phyloP scores from a whole-genome alignment of 768 basidiomycete species.

The Mycena crocata region DNA sequence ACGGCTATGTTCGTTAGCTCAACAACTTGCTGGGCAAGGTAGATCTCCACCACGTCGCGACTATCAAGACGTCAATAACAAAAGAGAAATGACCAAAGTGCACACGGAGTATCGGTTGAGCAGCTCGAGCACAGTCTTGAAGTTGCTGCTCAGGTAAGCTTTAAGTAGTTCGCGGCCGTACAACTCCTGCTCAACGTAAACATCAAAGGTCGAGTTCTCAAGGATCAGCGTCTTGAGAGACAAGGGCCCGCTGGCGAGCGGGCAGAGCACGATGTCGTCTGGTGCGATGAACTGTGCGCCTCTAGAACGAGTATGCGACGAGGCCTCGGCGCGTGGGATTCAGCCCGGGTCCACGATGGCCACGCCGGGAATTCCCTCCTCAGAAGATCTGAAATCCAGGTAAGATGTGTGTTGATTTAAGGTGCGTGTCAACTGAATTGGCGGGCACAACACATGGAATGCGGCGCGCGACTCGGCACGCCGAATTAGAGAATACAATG shows the following conservation, averaged over 20 bases:
- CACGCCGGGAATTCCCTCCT: too few relatives aligned
- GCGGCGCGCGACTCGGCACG: too few relatives aligned
- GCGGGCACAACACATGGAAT: too few relatives aligned
- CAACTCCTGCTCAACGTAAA: conserved; percentile 87
- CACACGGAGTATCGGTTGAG: conserved; percentile 74
- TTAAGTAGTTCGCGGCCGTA: conserved; percentile 89
- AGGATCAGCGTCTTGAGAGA: conserved; percentile 76
- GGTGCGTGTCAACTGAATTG: too few relatives aligned
- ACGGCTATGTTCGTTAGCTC: conserved; percentile 80
- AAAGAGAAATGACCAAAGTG: too few relatives aligned
- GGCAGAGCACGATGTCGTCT: conserved; percentile 86
- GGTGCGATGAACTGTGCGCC: conserved; percentile 74
- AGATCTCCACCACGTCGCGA: conserved; percentile 82
- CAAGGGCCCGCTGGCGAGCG: conserved; percentile 78
- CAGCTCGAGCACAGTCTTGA: conserved; percentile 83
- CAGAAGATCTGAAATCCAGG: too few relatives aligned
- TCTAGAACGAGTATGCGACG: conserved; percentile 7
- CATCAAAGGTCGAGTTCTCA: conserved; percentile 75
- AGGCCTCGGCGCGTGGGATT: too few relatives aligned
- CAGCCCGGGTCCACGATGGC: too few relatives aligned
- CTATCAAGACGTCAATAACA: not conserved
- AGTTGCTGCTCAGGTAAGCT: conserved; percentile 87
- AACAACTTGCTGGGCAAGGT: conserved; percentile 75
- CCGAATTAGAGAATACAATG: too few relatives aligned
- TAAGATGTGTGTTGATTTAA: too few relatives aligned